These are phyloP conservation scores for Russula vinacea DNA, from an alignment of 768 basidiomycete species.

Conservation along the genomic window DNA sequence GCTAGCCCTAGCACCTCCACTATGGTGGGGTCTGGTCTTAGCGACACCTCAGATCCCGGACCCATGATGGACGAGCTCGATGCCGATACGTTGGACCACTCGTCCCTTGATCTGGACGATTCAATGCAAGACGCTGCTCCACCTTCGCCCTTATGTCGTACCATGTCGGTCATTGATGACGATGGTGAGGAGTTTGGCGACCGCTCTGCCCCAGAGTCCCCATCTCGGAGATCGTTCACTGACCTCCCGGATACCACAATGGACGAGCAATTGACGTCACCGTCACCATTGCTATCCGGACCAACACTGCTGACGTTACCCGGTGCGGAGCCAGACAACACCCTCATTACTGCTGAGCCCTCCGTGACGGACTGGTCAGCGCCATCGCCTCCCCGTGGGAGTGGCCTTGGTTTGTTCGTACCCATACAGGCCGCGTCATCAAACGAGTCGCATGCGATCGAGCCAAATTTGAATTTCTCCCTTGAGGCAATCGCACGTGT, in stretches of 20 bases:
- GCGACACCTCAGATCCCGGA: background rate
- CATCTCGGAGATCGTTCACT: constrained; percentile 25
- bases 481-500: constrained; percentile 14
- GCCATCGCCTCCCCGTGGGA: constrained; percentile 17
- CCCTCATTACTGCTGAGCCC: constrained; percentile 27
- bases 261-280: constrained; percentile 1
- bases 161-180: background rate
- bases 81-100: background rate
- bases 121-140: background rate
- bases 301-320: constrained; percentile 40
- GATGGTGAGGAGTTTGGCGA: constrained; percentile 12
- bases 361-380: constrained; percentile 23
- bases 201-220: constrained; percentile 18
- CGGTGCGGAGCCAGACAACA: constrained; percentile 44
- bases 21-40: background rate
- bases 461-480: constrained; percentile 28
- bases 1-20: background rate
- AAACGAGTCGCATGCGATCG: constrained; percentile 21
- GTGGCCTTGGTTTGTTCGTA: constrained; percentile 27
- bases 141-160: constrained; percentile 5
- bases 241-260: constrained; percentile 21
- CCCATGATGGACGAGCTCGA: background rate
- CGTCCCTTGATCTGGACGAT: background rate
- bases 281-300: constrained; percentile 13
- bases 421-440: constrained; percentile 29